Base-by-base conservation (phyloP, 495 filamentous ascomycete species). In the Tetracladium setigerum region DNA sequence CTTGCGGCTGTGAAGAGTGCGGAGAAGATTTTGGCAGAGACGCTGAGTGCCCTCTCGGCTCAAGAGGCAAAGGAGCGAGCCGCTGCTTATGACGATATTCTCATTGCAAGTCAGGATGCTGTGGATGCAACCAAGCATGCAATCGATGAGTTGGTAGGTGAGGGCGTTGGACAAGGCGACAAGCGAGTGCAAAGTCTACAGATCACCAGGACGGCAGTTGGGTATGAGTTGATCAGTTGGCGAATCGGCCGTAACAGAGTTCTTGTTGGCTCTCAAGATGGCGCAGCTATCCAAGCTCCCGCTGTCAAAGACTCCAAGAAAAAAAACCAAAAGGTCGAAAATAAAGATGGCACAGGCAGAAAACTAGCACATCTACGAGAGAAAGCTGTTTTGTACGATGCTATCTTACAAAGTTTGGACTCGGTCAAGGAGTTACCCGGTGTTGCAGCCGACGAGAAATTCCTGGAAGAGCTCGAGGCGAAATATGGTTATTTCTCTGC, bases 181-280 rank as follows among this genome's bases (percentile, higher is more conserved):
- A 73, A 76, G 41, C 77, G 89, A 37, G 86, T 97, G 84, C 94
- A 99, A 65, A 82, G 87, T 48, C 70, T 99, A 35, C 89, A 95
- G 42, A 85, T 97, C 49, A 95, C 89, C 5, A 82, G 85, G 16
- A 95, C 94, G 0, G 87, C 89, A 1, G 87, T 96, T 22, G 94
- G 94, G 62, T 97, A 91, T 60, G 83, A 82, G 53, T 76, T 96
- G 62, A 81, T 99, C 38, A 87, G 86, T 58, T 97, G 91, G 94
- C 77, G 92, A 57, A 83, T 96, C 50, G 94, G 89, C 31, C 82
- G 94, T 35, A 97, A 99, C 60, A 76, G 92, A 41, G 83, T 94
- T 0, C 69, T 99, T 30, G 84, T 87, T 46, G 89, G 89, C 30
- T 71, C 78, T 32, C 71, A 83, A 46, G 87, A 95, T 54, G 89